These are phyloP conservation scores for Thalassiosira exigua DNA, from an alignment of 352 stramenopile species.

Conservation along the genomic window DNA sequence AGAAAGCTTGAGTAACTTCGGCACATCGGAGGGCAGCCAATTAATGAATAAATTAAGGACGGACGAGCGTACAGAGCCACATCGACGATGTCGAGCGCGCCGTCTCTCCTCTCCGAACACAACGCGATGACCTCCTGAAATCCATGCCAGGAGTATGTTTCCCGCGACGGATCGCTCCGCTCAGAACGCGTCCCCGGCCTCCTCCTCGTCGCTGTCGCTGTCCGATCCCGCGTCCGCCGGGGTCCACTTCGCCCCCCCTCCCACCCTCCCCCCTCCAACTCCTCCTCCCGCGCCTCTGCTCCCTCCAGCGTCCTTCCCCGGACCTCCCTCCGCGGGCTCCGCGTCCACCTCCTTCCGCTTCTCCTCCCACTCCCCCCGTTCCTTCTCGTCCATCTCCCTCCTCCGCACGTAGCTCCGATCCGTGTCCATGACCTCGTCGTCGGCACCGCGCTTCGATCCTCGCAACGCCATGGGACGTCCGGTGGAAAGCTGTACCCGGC, in stretches of 20 bases:
- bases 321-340: slow-evolving; percentile 65
- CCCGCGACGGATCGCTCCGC: no score
- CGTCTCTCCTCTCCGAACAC: no score
- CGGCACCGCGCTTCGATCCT: background rate
- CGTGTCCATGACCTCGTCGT: slow-evolving; percentile 16
- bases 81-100: no score
- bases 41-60: no score
- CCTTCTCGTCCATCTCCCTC: slow-evolving; percentile 51
- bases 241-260: background rate
- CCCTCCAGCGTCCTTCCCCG: slow-evolving; percentile 26
- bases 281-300: background rate
- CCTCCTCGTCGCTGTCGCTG: no score
- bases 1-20: no score
- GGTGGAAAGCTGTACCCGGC: slow-evolving; percentile 78
- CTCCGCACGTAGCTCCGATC: slow-evolving; percentile 30
- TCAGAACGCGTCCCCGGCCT: no score
- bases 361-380: slow-evolving; percentile 66
- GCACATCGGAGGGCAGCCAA: no score
- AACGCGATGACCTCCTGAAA: no score
- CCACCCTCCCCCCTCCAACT: background rate
- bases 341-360: slow-evolving; percentile 70
- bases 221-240: no score
- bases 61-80: no score
- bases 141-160: no score
- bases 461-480: slow-evolving; percentile 50